These are phyloP conservation scores for Gastrodia elata DNA, from an alignment of 106 monocot genomes.

Conservation along the genomic window DNA sequence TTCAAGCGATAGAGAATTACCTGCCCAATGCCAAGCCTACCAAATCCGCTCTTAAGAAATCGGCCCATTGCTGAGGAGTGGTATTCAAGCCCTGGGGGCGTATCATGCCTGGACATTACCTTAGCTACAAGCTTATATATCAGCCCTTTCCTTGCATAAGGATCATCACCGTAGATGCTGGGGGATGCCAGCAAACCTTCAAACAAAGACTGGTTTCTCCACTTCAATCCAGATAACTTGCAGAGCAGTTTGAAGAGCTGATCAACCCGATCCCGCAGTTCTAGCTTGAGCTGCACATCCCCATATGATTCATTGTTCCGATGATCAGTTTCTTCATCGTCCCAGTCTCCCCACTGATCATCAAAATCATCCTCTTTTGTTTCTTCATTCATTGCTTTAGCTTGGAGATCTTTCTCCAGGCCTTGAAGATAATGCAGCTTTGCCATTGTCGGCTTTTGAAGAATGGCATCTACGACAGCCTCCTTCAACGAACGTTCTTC, in stretches of 20 bases:
- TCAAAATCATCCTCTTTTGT: constrained; percentile 49
- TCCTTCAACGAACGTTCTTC: constrained; percentile 89
- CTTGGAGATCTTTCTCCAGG: constrained; percentile 67
- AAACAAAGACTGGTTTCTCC: constrained; percentile 40
- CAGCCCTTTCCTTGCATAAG: constrained; percentile 51
- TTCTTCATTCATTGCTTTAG: constrained; percentile 30
- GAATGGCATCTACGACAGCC: constrained; percentile 66
- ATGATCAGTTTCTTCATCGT: constrained; percentile 57
- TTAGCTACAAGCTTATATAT: constrained; percentile 60
- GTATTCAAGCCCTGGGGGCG: constrained; percentile 80
- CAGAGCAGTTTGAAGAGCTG: constrained; percentile 76
- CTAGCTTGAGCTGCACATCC: constrained; percentile 84
- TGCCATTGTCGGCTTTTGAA: constrained; percentile 36
- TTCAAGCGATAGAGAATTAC: constrained; percentile 27
- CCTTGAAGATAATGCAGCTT: constrained; percentile 67
- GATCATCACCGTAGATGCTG: constrained; percentile 40
- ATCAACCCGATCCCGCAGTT: constrained; percentile 83
- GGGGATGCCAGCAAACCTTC: constrained; percentile 25
- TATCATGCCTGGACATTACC: constrained; percentile 54
- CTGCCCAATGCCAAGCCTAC: constrained; percentile 99
- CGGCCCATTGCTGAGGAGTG: constrained; percentile 93
- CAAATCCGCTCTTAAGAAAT: constrained; percentile 89
- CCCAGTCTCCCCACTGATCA: constrained; percentile 94
- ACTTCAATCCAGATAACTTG: constrained; percentile 65
- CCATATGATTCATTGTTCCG: constrained; percentile 55